These are phyloP conservation scores for Leptographium procerum DNA, from an alignment of 2,329 filamentous ascomycete species.

Conservation along the genomic window DNA sequence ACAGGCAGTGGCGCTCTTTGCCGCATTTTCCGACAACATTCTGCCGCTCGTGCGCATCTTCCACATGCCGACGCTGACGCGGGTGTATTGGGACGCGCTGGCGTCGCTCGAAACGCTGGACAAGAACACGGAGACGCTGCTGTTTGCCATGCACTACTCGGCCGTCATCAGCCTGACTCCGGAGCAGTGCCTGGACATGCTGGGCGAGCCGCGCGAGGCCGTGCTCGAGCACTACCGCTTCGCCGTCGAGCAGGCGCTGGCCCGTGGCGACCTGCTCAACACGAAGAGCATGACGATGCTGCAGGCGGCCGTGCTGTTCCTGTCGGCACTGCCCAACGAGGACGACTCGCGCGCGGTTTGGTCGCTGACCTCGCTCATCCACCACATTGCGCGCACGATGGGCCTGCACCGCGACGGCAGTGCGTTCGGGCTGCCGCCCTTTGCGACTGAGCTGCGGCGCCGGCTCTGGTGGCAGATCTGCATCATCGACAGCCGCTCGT, in stretches of 20 bases:
- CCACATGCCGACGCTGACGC: slow-evolving; percentile 19
- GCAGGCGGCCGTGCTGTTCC: slow-evolving; percentile 45
- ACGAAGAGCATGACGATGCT: slow-evolving; percentile 42
- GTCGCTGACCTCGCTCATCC: slow-evolving; percentile 45
- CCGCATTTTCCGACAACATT: too few relatives aligned
- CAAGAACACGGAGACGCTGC: slow-evolving; percentile 11
- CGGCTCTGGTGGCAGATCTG: slow-evolving; percentile 47
- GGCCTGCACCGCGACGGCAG: slow-evolving; percentile 40
- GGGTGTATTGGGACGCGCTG: slow-evolving; percentile 9
- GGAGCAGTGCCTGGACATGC: slow-evolving; percentile 24
- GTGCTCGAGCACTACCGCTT: slow-evolving; percentile 27
- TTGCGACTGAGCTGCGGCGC: slow-evolving; percentile 46
- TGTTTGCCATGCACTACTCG: slow-evolving; percentile 43
- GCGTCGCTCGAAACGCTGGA: slow-evolving; percentile 9
- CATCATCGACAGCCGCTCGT: slow-evolving; percentile 39
- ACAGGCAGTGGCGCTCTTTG: too few relatives aligned
- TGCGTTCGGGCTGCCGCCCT: slow-evolving; percentile 34
- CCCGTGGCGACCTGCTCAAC: slow-evolving; percentile 45
- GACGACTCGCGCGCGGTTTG: slow-evolving; percentile 40
- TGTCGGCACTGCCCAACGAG: slow-evolving; percentile 32
- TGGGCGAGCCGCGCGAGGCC: background rate
- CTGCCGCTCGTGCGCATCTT: slow-evolving; percentile 16
- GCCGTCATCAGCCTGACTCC: slow-evolving; percentile 41
- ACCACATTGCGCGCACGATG: slow-evolving; percentile 38
- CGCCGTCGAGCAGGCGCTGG: slow-evolving; percentile 42